phyloP scores from a whole-genome alignment of 2,329 filamentous ascomycete species.

The Ophiocordyceps camponoti-saundersi region DNA sequence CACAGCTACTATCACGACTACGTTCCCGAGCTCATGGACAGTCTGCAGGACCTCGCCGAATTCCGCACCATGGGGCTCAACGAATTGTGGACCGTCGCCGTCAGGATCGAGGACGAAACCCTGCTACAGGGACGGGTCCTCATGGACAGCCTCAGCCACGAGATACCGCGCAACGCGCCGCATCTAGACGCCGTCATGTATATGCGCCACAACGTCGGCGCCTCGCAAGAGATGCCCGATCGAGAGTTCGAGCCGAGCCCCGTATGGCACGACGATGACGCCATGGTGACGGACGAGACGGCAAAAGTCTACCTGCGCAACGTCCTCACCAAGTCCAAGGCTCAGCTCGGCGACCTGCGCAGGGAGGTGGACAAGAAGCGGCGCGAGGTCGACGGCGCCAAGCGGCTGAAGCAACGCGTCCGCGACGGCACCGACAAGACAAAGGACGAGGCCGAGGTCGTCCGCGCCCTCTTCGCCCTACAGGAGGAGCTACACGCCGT shows the following conservation, averaged over 20 bases:
- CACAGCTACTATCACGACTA: conserved; percentile 97
- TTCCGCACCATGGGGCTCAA: conserved; percentile 76
- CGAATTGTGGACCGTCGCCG: conserved; percentile 65
- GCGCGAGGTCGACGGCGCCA: conserved; percentile 66
- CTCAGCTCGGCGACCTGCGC: conserved; percentile 61
- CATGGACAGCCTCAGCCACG: conserved; percentile 54
- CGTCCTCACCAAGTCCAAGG: conserved; percentile 77
- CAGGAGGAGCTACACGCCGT: conserved; percentile 75
- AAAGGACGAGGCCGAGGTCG: conserved; percentile 72
- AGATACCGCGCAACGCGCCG: conserved; percentile 78
- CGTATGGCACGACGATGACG: conserved; percentile 87
- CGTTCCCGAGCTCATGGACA: conserved; percentile 82
- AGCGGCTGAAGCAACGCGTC: conserved; percentile 56
- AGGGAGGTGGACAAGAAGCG: conserved; percentile 74
- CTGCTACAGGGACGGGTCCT: conserved; percentile 57
- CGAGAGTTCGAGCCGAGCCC: conserved; percentile 86
- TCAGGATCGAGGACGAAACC: conserved; percentile 64
- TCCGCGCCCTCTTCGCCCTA: conserved; percentile 65
- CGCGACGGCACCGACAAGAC: conserved; percentile 66
- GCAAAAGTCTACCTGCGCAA: conserved; percentile 88
- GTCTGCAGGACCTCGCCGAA: conserved; percentile 84
- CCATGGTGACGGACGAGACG: conserved; percentile 70
- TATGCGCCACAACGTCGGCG: conserved; percentile 70
- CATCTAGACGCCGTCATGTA: conserved; percentile 96
- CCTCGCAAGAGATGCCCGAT: conserved; percentile 71